Evolutionary conservation across 345 rosid species (phyloP).

Genomic region (Aquilaria yunnanensis): DNA sequence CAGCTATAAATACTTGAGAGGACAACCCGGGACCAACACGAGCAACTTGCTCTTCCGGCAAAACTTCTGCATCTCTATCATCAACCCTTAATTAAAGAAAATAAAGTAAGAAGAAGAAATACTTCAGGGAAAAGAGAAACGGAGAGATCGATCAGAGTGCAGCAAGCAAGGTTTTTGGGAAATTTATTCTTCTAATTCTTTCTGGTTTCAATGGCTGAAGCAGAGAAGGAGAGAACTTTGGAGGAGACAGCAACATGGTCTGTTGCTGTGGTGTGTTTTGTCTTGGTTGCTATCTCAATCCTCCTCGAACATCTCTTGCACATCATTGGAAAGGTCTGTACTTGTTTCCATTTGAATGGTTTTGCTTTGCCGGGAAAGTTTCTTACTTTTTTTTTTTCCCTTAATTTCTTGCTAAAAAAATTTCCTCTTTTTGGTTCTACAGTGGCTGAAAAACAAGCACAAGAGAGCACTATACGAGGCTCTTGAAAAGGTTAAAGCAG

Average conservation of each 20-base stretch:
- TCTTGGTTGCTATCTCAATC: constrained; percentile 60
- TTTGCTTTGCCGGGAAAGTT: neutral
- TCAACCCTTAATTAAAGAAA: too few species aligned
- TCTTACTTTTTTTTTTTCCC: neutral
- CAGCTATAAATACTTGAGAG: too few species aligned
- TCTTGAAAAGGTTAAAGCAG: constrained; percentile 79
- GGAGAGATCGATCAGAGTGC: too few species aligned
- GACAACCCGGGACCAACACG: too few species aligned
- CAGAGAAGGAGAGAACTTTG: constrained; percentile 30
- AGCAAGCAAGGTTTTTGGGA: too few species aligned
- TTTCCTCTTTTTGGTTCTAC: constrained; percentile 8
- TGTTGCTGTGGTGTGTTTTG: constrained; percentile 75
- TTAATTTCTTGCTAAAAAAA: neutral
- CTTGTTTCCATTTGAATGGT: neutral
- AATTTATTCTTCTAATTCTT: too few species aligned
- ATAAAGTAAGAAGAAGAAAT: too few species aligned
- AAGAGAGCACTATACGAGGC: constrained; percentile 75
- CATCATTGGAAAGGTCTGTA: constrained; percentile 41
- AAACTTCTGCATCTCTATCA: too few species aligned
- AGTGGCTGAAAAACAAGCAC: constrained; percentile 65
- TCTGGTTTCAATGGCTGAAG: constrained; percentile 11
- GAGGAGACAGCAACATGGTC: constrained; percentile 92
- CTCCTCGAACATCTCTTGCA: constrained; percentile 64
- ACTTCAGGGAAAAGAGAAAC: neutral
- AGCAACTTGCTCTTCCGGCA: too few species aligned